phyloP scores from a whole-genome alignment of 139 green algal species.

The Eudorina sp. region DNA sequence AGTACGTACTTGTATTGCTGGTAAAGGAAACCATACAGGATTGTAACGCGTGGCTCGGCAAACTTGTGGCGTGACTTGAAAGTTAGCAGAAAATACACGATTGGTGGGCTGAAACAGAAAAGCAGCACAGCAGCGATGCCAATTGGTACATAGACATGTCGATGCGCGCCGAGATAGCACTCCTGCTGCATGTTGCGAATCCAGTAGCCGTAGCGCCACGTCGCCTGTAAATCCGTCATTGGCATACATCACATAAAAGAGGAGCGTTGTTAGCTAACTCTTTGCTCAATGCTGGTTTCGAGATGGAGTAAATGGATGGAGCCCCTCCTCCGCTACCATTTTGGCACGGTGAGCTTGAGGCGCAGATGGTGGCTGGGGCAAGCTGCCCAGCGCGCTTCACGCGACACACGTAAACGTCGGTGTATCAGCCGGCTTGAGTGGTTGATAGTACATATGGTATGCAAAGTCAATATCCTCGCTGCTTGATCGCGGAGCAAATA shows the following conservation, averaged over 20 bases:
- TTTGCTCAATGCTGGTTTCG: no score
- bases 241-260: neutral
- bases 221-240: conserved; percentile 17
- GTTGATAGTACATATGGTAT: no score
- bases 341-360: no score
- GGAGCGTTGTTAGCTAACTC: no score
- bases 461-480: no score
- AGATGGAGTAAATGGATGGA: no score
- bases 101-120: conserved; percentile 16
- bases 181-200: conserved; percentile 36
- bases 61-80: neutral
- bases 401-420: no score
- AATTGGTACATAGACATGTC: neutral
- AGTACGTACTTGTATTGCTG: conserved; percentile 33
- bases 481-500: no score
- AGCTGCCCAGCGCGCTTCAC: no score
- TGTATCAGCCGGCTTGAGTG: no score
- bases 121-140: conserved; percentile 1
- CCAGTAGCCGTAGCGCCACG: conserved; percentile 29
- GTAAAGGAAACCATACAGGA: conserved; percentile 42
- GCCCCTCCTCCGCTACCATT: no score
- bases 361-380: no score
- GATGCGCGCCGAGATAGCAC: conserved; percentile 20
- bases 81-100: neutral
- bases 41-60: neutral